A percentile compares a stretch with the other conserved stretches of the same genome.
Conservation (phyloP, 2,329 filamentous ascomycete genomes). For the Aspergillus sp. region DNA sequence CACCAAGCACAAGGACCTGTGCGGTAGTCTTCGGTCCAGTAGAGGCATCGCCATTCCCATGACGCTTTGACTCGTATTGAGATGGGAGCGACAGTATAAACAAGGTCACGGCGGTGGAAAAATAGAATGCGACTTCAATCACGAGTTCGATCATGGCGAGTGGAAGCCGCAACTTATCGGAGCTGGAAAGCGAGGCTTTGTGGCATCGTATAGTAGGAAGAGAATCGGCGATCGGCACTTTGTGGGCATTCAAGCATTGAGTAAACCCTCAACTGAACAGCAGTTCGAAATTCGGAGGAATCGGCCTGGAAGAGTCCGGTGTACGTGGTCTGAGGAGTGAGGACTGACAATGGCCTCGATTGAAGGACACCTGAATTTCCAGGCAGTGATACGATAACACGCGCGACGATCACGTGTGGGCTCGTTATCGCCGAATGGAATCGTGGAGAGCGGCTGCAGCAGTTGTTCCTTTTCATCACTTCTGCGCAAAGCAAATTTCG, state of each 20-base stretch:
- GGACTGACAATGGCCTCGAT: neutral
- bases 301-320: neutral
- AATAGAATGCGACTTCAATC: conserved; percentile 38
- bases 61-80: conserved; percentile 47
- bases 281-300: too few species aligned
- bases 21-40: conserved; percentile 51
- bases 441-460: neutral
- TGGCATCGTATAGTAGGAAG: neutral
- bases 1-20: conserved; percentile 88
- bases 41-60: conserved; percentile 23
- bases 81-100: conserved; percentile 55
- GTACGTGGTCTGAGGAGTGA: neutral
- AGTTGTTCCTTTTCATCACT: neutral
- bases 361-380: neutral
- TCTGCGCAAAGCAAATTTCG: neutral
- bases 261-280: neutral
- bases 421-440: conserved; percentile 13
- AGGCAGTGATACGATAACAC: conserved; percentile 9
- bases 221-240: neutral
- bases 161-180: neutral
- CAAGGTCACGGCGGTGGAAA: conserved; percentile 52
- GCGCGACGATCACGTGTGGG: conserved; percentile 15
- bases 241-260: neutral
- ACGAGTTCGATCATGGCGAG: conserved; percentile 36
- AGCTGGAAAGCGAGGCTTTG: neutral